Evolutionary conservation across 208 protist species (phyloP).

Genomic region (Wallacemonas collosoma): DNA sequence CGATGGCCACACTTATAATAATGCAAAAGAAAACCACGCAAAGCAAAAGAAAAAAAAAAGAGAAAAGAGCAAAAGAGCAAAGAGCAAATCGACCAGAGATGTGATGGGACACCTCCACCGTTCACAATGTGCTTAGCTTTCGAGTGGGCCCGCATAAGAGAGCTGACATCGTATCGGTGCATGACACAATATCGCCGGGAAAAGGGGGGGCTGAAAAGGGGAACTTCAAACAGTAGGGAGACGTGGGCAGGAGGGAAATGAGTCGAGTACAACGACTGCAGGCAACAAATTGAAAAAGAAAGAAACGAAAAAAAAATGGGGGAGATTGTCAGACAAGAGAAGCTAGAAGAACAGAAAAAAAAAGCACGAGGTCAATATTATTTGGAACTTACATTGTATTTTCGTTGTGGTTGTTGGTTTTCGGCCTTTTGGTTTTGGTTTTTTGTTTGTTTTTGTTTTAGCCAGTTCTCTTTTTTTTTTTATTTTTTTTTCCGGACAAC

Average conservation of each 20-base stretch:
- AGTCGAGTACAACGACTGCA: no score
- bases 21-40: not conserved
- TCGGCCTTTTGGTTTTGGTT: not conserved
- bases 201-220: no score
- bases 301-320: not conserved
- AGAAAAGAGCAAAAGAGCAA: not conserved
- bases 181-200: no score
- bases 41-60: slow-evolving; percentile 15
- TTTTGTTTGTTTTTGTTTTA: not conserved
- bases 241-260: no score
- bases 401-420: slow-evolving; percentile 12
- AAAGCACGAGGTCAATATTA: slow-evolving; percentile 11
- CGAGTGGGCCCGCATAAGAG: no score
- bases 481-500: not conserved
- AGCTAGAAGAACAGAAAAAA: slow-evolving; percentile 2
- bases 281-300: not conserved
- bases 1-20: not conserved
- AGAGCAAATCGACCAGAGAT: not conserved
- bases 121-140: no score
- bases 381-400: not conserved
- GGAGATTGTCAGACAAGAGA: not conserved
- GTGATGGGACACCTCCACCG: no score
- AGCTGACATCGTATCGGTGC: no score
- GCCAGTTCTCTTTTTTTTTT: slow-evolving; percentile 1
- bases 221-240: no score